A percentile compares a stretch with the other conserved stretches of the same genome.
These are phyloP conservation scores for Echria macrotheca DNA, from an alignment of 495 filamentous ascomycete species.

Conservation along the genomic window DNA sequence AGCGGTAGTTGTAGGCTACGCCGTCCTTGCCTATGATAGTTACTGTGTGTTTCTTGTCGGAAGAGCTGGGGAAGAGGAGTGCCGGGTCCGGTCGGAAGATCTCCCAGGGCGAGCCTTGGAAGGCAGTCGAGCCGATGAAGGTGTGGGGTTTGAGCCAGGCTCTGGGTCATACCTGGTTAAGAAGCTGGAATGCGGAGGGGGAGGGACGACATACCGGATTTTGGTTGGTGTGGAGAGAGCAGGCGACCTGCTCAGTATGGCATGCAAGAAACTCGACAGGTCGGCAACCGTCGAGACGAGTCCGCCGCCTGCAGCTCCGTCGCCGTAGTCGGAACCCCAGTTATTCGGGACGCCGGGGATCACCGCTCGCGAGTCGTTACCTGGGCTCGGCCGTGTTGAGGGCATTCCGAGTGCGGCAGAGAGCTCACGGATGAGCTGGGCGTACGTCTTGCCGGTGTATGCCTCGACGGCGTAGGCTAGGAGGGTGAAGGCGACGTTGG, in stretches of 20 bases:
- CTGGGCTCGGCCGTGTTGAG: conserved; percentile 22
- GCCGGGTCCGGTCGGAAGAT: conserved; percentile 19
- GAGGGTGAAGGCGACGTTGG: conserved; percentile 41
- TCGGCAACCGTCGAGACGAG: conserved; percentile 37
- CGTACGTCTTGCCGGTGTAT: conserved; percentile 35
- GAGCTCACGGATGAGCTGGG: conserved; percentile 30
- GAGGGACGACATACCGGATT: conserved; percentile 2
- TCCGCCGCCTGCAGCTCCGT: conserved; percentile 20
- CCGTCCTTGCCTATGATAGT: conserved; percentile 22
- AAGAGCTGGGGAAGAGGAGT: conserved; percentile 12
- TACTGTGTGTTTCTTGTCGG: conserved; percentile 13
- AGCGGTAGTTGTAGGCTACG: conserved; percentile 20
- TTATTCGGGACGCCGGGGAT: conserved; percentile 22
- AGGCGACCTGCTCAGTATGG: conserved; percentile 14
- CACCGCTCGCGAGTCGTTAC: conserved; percentile 15
- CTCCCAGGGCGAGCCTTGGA: conserved; percentile 25
- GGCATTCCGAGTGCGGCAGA: conserved; percentile 35
- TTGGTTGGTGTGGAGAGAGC: conserved; percentile 10
- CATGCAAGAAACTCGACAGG: conserved; percentile 32
- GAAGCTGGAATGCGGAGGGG: neutral
- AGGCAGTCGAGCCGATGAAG: conserved; percentile 12
- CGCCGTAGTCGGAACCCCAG: conserved; percentile 15
- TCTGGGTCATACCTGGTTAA: neutral
- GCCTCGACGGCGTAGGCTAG: conserved; percentile 40
- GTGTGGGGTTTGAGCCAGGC: conserved; percentile 21